phyloP scores from a whole-genome alignment of 345 rosid genomes.

The Rhizophora apiculata region DNA sequence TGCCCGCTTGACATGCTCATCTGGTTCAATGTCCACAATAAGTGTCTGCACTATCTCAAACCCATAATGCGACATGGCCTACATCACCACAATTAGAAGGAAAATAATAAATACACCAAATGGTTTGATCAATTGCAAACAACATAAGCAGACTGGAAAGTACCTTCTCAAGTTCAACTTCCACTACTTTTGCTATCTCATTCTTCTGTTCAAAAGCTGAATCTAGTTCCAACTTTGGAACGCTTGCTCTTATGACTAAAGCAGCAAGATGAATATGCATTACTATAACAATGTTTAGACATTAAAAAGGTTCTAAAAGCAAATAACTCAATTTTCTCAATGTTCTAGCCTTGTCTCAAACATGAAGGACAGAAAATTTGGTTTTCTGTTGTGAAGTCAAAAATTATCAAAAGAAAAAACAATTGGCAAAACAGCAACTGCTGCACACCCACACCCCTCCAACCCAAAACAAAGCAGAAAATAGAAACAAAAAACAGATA shows the following conservation, averaged over 20 bases:
- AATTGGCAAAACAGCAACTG: no score
- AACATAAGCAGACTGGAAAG: not conserved
- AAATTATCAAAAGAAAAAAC: no score
- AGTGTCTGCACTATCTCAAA: constrained; percentile 26
- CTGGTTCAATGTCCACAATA: constrained; percentile 24
- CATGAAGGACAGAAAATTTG: not conserved
- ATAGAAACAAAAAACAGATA: no score
- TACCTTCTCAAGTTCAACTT: constrained; percentile 21
- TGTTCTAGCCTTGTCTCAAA: not conserved
- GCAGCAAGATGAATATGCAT: constrained; percentile 6
- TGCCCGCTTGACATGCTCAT: constrained; percentile 23
- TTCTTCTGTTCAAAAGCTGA: constrained; percentile 25
- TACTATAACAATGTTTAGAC: not conserved
- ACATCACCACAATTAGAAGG: not conserved
- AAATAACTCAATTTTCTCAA: not conserved
- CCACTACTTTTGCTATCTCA: constrained; percentile 24
- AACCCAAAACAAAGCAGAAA: no score
- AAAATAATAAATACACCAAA: not conserved
- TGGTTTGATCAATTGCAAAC: not conserved
- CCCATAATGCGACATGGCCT: constrained; percentile 29
- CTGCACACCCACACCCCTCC: no score
- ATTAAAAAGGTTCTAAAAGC: not conserved
- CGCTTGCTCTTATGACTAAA: constrained; percentile 23
- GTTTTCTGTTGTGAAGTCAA: not conserved
- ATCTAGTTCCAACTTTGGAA: constrained; percentile 26